These are phyloP conservation scores for Drechmeria coniospora DNA, from an alignment of 2,329 filamentous ascomycete genomes.

Conservation along the genomic window DNA sequence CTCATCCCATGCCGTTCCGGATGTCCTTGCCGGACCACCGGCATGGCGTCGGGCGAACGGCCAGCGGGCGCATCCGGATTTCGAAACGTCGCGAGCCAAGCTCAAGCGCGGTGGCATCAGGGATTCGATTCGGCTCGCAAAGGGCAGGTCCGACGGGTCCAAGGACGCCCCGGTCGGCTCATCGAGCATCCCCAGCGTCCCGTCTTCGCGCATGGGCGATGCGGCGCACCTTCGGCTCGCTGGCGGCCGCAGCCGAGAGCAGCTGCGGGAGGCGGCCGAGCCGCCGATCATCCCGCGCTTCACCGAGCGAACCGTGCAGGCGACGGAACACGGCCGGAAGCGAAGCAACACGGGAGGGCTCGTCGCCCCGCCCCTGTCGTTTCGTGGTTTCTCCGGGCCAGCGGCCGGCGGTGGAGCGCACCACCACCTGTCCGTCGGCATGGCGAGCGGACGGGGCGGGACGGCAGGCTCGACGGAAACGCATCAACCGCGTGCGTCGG, in stretches of 20 bases:
- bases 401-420: constrained; percentile 23
- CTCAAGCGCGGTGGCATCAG: constrained; percentile 47
- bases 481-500: constrained; percentile 38
- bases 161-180: constrained; percentile 38
- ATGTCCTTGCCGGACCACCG: constrained; percentile 43
- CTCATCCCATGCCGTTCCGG: constrained; percentile 66
- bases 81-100: constrained; percentile 32
- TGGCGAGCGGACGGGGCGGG: constrained; percentile 38
- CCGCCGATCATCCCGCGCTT: constrained; percentile 60
- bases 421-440: constrained; percentile 39
- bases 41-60: constrained; percentile 16
- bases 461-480: constrained; percentile 46
- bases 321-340: constrained; percentile 56
- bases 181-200: constrained; percentile 23
- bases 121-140: constrained; percentile 81
- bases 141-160: constrained; percentile 43
- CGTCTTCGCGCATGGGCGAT: constrained; percentile 21
- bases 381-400: constrained; percentile 62
- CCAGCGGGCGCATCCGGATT: constrained; percentile 29
- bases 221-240: constrained; percentile 19
- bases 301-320: constrained; percentile 36
- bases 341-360: constrained; percentile 78
- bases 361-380: constrained; percentile 51
- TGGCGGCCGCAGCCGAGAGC: constrained; percentile 27
- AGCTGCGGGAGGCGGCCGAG: constrained; percentile 47